Evolutionary conservation across 257 asterid species (phyloP), one percentile per base, ranked within the genome.

Genomic region (Leonotis leonurus): DNA sequence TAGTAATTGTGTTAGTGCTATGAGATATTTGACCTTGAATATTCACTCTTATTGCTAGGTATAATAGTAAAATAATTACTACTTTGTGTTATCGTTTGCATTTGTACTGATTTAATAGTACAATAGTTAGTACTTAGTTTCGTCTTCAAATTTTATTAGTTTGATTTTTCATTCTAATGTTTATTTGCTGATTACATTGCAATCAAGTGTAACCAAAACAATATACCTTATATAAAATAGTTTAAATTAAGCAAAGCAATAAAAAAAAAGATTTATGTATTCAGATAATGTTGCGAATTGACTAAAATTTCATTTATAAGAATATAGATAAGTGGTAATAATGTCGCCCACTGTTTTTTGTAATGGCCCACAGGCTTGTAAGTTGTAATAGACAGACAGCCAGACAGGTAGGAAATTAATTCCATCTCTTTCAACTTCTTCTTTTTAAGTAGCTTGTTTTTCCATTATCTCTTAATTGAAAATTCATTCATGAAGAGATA

Each of bases 331-430:
- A 62, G 66, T 66, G 76, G 60, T 32, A 81, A 69, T 5, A 9
- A 32, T 25, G 72, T 64, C 70, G 75, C 77, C 77, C 83, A 72
- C 11, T 27, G 81, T n/a, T 76, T 46, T 78, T 76, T 71, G 62
- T 44, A n/a, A 6, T 59, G 48, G 78, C 72, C 52, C 79, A 25
- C 43, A 60, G 75, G 77, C 62, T 74, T 65, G n/a, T n/a, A n/a
- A n/a, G n/a, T n/a, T n/a, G n/a, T n/a, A n/a, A n/a, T n/a, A n/a
- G n/a, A n/a, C n/a, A n/a, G n/a, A n/a, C n/a, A n/a, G n/a, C n/a
- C n/a, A n/a, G n/a, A n/a, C n/a, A n/a, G n/a, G n/a, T n/a, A n/a
- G n/a, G n/a, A n/a, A n/a, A n/a, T n/a, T 29, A 29, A 44, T n/a
- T 52, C 43, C 35, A 21, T 24, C 30, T 25, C 16, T 20, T 10